These are phyloP conservation scores for Ceriops tagal DNA, from an alignment of 345 rosid species.

Conservation along the genomic window DNA sequence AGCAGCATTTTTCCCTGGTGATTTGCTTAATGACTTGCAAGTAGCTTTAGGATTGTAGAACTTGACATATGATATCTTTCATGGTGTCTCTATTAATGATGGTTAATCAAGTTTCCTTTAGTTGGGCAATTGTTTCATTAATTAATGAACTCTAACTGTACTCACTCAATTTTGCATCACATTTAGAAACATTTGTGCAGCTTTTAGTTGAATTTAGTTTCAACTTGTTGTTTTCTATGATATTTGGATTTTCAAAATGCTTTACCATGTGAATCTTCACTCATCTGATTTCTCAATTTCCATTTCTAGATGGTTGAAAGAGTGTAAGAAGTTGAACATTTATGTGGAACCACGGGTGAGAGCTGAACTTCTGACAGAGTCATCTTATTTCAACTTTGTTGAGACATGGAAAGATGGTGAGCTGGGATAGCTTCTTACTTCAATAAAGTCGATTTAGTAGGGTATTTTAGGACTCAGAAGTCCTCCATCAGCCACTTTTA, in stretches of 20 bases:
- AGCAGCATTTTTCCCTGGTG: too few species aligned
- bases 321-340: conserved; percentile 56
- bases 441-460: neutral
- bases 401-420: conserved; percentile 94
- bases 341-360: conserved; percentile 84
- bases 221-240: neutral
- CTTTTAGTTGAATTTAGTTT: too few species aligned
- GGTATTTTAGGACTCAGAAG: too few species aligned
- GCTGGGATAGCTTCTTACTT: conserved; percentile 11
- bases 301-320: conserved; percentile 79
- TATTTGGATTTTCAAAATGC: neutral
- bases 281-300: conserved; percentile 11
- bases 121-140: too few species aligned
- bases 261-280: neutral
- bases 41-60: too few species aligned
- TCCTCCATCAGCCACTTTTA: too few species aligned
- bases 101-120: too few species aligned
- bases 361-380: conserved; percentile 67
- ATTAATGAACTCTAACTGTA: neutral
- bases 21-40: too few species aligned
- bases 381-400: conserved; percentile 66
- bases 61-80: too few species aligned
- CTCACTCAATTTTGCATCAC: too few species aligned
- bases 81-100: too few species aligned
- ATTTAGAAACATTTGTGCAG: too few species aligned